A percentile compares a stretch with the other conserved stretches of the same genome.
Evolutionary conservation across 2,329 filamentous ascomycete genomes (phyloP).

Genomic region (Ceratocystis smalleyi): DNA sequence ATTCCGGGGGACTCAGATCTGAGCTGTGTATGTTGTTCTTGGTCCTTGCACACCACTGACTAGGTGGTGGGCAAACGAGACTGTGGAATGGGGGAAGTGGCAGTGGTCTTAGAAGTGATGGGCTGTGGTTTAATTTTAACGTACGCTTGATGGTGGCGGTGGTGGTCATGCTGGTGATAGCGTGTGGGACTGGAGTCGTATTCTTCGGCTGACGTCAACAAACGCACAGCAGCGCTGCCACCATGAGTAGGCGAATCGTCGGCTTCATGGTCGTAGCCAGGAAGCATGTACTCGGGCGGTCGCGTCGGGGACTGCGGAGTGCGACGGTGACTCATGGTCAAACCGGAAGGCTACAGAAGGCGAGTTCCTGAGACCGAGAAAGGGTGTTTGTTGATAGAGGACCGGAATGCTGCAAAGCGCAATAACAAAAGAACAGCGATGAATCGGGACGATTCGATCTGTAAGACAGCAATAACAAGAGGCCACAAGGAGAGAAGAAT

Average conservation of each 20-base stretch:
- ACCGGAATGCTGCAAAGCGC: neutral
- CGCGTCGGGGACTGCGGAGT: slow-evolving; percentile 28
- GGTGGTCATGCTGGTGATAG: slow-evolving; percentile 20
- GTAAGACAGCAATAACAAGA: neutral
- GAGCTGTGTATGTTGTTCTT: neutral
- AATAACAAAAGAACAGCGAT: neutral
- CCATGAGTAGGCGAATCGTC: slow-evolving; percentile 30
- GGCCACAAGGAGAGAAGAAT: neutral
- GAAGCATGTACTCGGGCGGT: slow-evolving; percentile 43
- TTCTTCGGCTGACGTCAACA: slow-evolving; percentile 49
- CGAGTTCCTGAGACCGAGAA: neutral
- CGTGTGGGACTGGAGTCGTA: slow-evolving; percentile 22
- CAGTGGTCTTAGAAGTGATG: neutral
- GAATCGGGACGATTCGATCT: neutral
- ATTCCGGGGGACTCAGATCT: neutral
- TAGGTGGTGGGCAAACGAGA: neutral
- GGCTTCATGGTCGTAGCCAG: slow-evolving; percentile 39
- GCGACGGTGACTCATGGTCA: slow-evolving; percentile 14
- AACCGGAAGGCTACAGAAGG: neutral
- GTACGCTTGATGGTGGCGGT: slow-evolving; percentile 33
- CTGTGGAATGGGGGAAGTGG: neutral
- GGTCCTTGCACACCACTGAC: neutral
- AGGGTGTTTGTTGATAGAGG: neutral
- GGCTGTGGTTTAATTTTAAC: slow-evolving; percentile 20
- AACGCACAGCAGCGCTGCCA: slow-evolving; percentile 38